These are phyloP conservation scores for Polygonum maritimum DNA, from an alignment of 148 eudicot species.

Conservation along the genomic window DNA sequence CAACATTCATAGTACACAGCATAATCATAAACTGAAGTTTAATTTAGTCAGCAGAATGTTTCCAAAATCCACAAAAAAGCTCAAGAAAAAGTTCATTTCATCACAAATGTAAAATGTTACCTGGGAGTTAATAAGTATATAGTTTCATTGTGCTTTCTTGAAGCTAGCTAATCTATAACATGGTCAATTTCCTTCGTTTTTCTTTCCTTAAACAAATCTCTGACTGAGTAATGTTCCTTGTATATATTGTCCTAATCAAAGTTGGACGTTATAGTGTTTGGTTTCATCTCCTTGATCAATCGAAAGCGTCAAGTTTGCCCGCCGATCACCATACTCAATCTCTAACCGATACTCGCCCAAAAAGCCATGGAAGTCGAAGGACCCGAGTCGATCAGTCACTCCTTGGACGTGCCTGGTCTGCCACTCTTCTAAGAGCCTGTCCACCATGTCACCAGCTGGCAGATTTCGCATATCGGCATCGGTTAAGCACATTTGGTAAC, in stretches of 20 bases:
- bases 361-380: conserved; percentile 58
- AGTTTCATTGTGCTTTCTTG: too few species aligned
- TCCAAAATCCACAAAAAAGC: too few species aligned
- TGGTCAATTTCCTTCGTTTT: background rate
- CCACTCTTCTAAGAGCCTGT: conserved; percentile 66
- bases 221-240: background rate
- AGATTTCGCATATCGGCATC: conserved; percentile 51
- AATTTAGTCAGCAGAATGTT: too few species aligned
- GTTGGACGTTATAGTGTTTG: conserved; percentile 49
- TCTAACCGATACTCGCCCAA: conserved; percentile 56
- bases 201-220: background rate
- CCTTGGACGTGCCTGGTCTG: conserved; percentile 39
- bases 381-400: conserved; percentile 47
- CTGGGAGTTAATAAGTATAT: too few species aligned
- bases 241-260: conserved; percentile 16
- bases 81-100: too few species aligned
- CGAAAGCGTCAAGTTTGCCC: conserved; percentile 37
- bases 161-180: too few species aligned
- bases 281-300: conserved; percentile 56
- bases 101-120: too few species aligned
- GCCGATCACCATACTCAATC: conserved; percentile 33
- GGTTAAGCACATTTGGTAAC: conserved; percentile 88
- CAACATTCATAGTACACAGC: too few species aligned
- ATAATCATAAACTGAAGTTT: too few species aligned
- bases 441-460: conserved; percentile 72